Percentiles rank a stretch among this genome's conserved stretches.
phyloP scores from a whole-genome alignment of 345 rosid species.

The Eucalyptus cloeziana region DNA sequence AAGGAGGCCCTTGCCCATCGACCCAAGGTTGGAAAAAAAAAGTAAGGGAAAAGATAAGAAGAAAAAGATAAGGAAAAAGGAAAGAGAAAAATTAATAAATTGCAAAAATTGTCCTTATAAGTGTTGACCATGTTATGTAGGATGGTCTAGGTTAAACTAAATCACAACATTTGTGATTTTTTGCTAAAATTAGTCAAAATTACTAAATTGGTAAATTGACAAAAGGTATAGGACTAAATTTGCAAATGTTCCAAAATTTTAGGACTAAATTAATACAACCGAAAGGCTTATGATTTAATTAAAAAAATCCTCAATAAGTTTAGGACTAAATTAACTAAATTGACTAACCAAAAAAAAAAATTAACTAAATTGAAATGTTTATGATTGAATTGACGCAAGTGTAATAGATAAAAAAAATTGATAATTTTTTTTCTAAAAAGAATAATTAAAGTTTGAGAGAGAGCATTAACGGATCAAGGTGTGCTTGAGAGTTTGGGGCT shows the following conservation, averaged over 20 bases:
- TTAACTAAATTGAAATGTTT: background rate
- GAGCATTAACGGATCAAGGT: background rate
- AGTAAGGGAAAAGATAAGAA: no score
- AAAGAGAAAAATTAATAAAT: no score
- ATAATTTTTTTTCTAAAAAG: background rate
- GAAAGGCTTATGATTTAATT: no score
- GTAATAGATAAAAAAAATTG: background rate
- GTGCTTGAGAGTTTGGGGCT: background rate
- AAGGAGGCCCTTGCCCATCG: accelerated
- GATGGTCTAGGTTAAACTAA: background rate
- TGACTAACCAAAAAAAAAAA: no score
- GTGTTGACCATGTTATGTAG: accelerated
- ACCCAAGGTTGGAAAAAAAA: background rate
- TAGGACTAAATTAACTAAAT: background rate
- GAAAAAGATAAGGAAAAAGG: no score
- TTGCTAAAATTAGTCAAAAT: accelerated
- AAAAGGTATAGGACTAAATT: no score
- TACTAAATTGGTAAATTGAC: background rate
- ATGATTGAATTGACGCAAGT: background rate
- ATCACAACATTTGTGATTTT: background rate
- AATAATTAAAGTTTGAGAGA: background rate
- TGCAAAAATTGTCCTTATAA: background rate
- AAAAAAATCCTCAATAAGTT: background rate
- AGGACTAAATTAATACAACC: no score
- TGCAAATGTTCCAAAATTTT: no score